A percentile compares a stretch with the other conserved stretches of the same genome.
These are phyloP conservation scores for Scytalidium sp. DNA, from an alignment of 2,329 filamentous ascomycete genomes.

Conservation along the genomic window DNA sequence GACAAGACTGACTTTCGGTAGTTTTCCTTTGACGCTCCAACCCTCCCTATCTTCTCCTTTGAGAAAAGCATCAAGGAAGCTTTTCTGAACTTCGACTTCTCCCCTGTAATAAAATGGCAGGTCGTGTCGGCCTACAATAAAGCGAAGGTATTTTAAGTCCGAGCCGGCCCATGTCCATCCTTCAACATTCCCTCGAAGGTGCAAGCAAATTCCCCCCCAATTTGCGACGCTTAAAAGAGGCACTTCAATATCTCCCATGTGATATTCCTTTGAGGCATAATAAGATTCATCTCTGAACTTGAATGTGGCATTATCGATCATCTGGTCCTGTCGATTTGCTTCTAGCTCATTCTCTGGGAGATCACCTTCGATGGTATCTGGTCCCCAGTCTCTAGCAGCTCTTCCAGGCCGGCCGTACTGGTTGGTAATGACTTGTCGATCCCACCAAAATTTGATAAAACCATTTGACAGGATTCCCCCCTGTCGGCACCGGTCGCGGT, in stretches of 20 bases:
- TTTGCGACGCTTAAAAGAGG: slow-evolving; percentile 65
- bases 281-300: slow-evolving; percentile 6
- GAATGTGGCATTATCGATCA: slow-evolving; percentile 43
- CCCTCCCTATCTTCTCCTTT: slow-evolving; percentile 60
- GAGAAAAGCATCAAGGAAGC: slow-evolving; percentile 67
- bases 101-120: slow-evolving; percentile 68
- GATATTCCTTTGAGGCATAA: slow-evolving; percentile 40
- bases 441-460: slow-evolving; percentile 65
- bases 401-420: slow-evolving; percentile 59
- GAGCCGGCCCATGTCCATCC: slow-evolving; percentile 61
- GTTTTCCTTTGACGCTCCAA: slow-evolving; percentile 54
- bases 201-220: slow-evolving; percentile 66
- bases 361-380: slow-evolving; percentile 53
- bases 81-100: slow-evolving; percentile 61
- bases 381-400: slow-evolving; percentile 28
- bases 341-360: slow-evolving; percentile 46
- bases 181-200: slow-evolving; percentile 64
- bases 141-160: slow-evolving; percentile 62
- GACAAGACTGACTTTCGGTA: slow-evolving; percentile 56
- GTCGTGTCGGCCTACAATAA: slow-evolving; percentile 67
- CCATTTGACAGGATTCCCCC: slow-evolving; percentile 55
- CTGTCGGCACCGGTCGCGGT: slow-evolving; percentile 54
- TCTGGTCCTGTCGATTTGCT: slow-evolving; percentile 37
- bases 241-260: slow-evolving; percentile 63
- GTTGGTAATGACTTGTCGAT: slow-evolving; percentile 61